These are phyloP conservation scores for Trichomonascaceae sp. DNA, from an alignment of 1,139 yeast species.

Conservation along the genomic window DNA sequence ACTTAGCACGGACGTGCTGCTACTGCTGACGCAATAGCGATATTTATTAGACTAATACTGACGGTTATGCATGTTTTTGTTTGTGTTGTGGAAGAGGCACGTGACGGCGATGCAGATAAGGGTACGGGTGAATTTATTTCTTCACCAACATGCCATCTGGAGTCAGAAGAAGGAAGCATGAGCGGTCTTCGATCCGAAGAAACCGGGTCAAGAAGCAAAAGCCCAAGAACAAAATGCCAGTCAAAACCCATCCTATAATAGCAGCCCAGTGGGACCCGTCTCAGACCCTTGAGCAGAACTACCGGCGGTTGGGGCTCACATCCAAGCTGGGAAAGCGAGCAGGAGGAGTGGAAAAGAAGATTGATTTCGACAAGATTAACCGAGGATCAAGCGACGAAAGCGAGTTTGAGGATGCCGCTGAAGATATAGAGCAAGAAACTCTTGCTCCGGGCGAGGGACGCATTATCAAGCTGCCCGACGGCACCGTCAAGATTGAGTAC, in stretches of 20 bases:
- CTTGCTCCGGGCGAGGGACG: conserved; percentile 64
- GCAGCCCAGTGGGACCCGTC: conserved; percentile 84
- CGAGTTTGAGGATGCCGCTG: conserved; percentile 3
- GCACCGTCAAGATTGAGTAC: conserved; percentile 55
- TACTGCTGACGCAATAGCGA: too few species aligned
- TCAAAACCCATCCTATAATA: conserved; percentile 56
- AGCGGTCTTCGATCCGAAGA: conserved; percentile 55
- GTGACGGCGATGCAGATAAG: too few species aligned
- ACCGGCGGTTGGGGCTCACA: conserved; percentile 56
- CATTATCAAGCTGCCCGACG: conserved; percentile 60
- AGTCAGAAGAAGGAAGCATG: conserved; percentile 80
- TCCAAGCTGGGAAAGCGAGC: conserved; percentile 48
- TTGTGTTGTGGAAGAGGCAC: too few species aligned
- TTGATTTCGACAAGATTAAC: conserved; percentile 21
- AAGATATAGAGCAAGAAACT: conserved; percentile 35
- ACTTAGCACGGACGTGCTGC: too few species aligned
- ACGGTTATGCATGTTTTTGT: too few species aligned
- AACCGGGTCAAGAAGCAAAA: conserved; percentile 56
- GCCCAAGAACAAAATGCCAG: conserved; percentile 44
- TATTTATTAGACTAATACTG: too few species aligned
- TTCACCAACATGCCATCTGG: conserved; percentile 24
- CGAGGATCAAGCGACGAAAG: conserved; percentile 18
- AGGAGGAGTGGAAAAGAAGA: conserved; percentile 30
- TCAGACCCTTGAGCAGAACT: conserved; percentile 69
- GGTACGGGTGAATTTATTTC: too few species aligned